A percentile compares a stretch with the other conserved stretches of the same genome.
Conservation (phyloP, 441 rosid genomes). For the Jatropha podagrica region DNA sequence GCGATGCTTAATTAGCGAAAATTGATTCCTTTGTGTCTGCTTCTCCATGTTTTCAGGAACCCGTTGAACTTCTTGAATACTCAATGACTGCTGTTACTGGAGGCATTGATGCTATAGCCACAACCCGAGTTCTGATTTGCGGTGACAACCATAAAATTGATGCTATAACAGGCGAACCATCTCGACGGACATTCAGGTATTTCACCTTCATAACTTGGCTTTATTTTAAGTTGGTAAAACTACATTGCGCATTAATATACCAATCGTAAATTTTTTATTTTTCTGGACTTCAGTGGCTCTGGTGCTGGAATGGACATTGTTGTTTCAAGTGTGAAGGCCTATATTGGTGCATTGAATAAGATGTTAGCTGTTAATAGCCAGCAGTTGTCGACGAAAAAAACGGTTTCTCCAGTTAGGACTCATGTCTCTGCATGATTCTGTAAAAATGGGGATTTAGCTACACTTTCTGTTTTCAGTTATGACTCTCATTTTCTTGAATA, state of each 20-base stretch:
- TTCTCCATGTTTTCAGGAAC: slow-evolving; percentile 44
- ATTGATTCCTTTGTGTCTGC: not conserved
- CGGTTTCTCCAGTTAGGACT: slow-evolving; percentile 30
- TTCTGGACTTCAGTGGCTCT: slow-evolving; percentile 52
- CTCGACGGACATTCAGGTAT: slow-evolving; percentile 71
- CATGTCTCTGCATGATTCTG: slow-evolving; percentile 41
- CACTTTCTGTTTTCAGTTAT: too few species aligned
- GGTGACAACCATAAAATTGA: slow-evolving; percentile 47
- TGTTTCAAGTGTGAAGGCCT: slow-evolving; percentile 95
- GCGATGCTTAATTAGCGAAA: not conserved
- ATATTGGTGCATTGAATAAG: slow-evolving; percentile 82
- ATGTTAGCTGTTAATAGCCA: slow-evolving; percentile 66
- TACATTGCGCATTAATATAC: slow-evolving; percentile 7
- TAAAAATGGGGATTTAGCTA: too few species aligned
- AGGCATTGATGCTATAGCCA: slow-evolving; percentile 95
- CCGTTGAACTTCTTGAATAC: slow-evolving; percentile 71
- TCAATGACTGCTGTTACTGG: slow-evolving; percentile 81
- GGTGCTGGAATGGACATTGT: slow-evolving; percentile 90
- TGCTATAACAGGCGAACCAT: slow-evolving; percentile 55
- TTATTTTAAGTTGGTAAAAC: not conserved
- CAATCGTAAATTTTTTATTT: not conserved
- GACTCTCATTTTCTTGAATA: too few species aligned
- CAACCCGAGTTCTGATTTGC: slow-evolving; percentile 82
- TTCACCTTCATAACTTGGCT: not conserved
- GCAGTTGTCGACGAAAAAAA: slow-evolving; percentile 18